These are phyloP conservation scores for Chrysanthemum lavandulifolium DNA, from an alignment of 129 eudicot genomes.

Conservation along the genomic window DNA sequence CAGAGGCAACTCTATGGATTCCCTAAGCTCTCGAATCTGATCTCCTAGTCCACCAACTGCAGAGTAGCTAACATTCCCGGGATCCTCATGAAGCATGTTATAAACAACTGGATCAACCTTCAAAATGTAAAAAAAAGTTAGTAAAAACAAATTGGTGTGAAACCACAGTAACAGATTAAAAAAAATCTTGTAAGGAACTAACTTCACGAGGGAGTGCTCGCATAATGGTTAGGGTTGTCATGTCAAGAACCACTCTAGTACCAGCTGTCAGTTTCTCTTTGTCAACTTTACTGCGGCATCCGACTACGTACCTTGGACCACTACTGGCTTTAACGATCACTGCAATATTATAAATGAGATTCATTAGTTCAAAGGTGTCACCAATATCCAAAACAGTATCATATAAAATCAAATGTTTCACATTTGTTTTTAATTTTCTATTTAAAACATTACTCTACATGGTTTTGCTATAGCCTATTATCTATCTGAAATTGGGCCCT, in stretches of 20 bases:
- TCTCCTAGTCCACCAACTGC: conserved; percentile 97
- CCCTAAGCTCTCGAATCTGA: conserved; percentile 94
- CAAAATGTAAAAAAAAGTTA: not conserved
- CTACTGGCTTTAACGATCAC: conserved; percentile 99
- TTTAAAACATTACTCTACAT: conserved; percentile 7
- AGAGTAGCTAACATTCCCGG: conserved; percentile 95
- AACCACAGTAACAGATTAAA: not conserved
- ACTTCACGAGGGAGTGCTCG: conserved; percentile 99
- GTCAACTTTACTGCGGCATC: conserved; percentile 98
- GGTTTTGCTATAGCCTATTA: not conserved
- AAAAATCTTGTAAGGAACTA: conserved; percentile 7
- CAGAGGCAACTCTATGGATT: conserved; percentile 94
- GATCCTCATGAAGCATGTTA: conserved; percentile 98
- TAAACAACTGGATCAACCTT: conserved; percentile 99
- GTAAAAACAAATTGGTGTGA: conserved; percentile 13
- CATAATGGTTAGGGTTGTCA: conserved; percentile 98
- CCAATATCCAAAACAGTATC: not conserved
- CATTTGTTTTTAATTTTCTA: not conserved
- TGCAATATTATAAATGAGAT: conserved; percentile 33
- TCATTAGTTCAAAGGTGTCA: not conserved
- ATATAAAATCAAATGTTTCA: not conserved
- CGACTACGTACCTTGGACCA: conserved; percentile 98
- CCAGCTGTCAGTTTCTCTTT: conserved; percentile 93
- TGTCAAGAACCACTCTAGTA: conserved; percentile 94
- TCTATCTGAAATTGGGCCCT: not conserved